A percentile compares a stretch with the other conserved stretches of the same genome.
phyloP scores from a whole-genome alignment of 225 moss, liverwort and hornwort species.

The Pseudoscleropodium purum region DNA sequence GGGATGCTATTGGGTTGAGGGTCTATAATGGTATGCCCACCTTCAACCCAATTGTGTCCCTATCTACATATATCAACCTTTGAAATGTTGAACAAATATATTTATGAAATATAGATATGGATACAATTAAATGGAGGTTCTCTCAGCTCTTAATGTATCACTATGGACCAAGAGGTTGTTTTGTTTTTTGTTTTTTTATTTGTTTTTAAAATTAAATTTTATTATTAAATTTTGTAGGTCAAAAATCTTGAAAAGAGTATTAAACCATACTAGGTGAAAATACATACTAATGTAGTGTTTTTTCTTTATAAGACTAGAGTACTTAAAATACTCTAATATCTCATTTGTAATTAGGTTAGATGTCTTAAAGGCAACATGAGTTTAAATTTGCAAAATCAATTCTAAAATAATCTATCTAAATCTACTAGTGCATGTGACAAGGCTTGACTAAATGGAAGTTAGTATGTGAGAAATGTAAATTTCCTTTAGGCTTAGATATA shows the following conservation, averaged over 20 bases:
- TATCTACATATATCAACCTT: not conserved
- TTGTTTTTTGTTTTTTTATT: too few relatives aligned
- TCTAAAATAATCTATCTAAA: not conserved
- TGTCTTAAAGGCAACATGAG: not conserved
- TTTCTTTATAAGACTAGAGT: rapidly evolving
- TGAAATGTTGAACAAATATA: not conserved
- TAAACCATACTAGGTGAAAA: not conserved
- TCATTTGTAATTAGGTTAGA: not conserved
- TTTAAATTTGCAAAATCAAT: not conserved
- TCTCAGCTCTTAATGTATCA: not conserved
- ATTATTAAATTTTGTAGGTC: not conserved
- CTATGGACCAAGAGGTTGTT: not conserved
- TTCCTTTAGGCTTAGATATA: not conserved
- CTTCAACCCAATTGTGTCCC: not conserved
- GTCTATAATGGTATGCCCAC: not conserved
- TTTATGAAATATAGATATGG: not conserved
- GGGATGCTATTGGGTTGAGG: not conserved
- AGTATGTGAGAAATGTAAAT: not conserved
- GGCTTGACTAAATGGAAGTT: not conserved
- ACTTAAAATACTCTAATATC: not conserved
- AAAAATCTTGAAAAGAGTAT: not conserved
- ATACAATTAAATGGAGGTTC: not conserved
- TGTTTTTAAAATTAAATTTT: not conserved
- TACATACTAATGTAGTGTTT: rapidly evolving
- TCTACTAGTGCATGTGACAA: not conserved